Conservation (phyloP, 768 basidiomycete genomes). For the Pulveroboletus frians region DNA sequence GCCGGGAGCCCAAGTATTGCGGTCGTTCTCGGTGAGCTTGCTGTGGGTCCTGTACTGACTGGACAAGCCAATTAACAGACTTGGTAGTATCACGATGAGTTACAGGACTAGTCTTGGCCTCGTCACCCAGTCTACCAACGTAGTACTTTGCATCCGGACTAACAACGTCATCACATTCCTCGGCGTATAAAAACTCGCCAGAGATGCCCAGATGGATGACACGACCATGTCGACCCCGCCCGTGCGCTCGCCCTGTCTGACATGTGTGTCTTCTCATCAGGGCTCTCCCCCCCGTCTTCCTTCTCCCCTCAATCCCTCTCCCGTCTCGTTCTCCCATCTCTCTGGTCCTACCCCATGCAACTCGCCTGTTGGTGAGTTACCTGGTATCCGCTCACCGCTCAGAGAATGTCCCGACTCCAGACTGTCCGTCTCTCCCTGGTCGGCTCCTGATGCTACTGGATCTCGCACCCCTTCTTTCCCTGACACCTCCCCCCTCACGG, state of each 20-base stretch:
- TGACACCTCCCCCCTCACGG: conserved; percentile 10
- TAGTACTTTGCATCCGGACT: conserved; percentile 6
- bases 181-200: conserved; percentile 11
- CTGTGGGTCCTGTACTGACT: not conserved
- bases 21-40: not conserved
- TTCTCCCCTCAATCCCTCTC: conserved; percentile 24
- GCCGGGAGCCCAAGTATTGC: not conserved
- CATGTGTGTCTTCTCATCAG: conserved; percentile 7
- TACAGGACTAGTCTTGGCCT: not conserved
- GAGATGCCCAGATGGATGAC: not conserved
- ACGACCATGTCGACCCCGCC: conserved; percentile 5
- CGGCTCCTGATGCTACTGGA: not conserved
- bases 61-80: not conserved
- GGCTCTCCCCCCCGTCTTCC: conserved; percentile 15
- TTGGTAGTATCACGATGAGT: not conserved
- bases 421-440: conserved; percentile 1
- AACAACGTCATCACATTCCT: conserved; percentile 15
- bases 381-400: conserved; percentile 15
- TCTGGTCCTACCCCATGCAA: conserved; percentile 1
- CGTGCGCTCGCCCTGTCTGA: conserved; percentile 12
- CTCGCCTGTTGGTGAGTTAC: conserved; percentile 10
- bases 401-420: conserved; percentile 12
- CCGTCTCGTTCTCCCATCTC: conserved; percentile 4
- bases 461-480: conserved; percentile 12
- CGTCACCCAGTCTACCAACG: not conserved